Evolutionary conservation across 371 early-diverging fungal species (phyloP), one percentile per base, ranked within the genome.

Genomic region (Cokeromyces recurvatus): DNA sequence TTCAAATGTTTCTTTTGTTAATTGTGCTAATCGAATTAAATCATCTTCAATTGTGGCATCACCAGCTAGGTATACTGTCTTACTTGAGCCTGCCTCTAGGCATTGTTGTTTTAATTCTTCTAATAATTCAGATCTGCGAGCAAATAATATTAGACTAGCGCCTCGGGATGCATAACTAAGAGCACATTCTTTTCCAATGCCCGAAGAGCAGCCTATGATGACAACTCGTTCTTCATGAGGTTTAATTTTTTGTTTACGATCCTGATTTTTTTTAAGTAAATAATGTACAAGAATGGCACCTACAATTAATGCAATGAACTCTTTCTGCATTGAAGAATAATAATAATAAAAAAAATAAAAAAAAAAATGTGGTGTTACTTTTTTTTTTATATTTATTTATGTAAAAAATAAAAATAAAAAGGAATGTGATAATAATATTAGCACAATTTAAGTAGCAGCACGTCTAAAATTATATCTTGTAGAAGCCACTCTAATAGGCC

Each of bases 161-260:
- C 89, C 85, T 10, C 86, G 76, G 16, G 51, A 48, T 8, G 93
- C 90, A 63, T 90, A 92, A 31, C 71, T 59, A 0, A 84, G 65
- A 0, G 91, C 91, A 27, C 81, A 49, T 19, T 77, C 78, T 35
- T 66, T 61, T 5, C 93, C 93, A 20, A 92, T 87, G 4, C 93
- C 93, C 25, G 87, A 85, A 12, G 89, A 86, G 20, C 87, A 85
- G 0, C 92, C 93, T 14, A 91, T 62, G 42, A 92, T 78, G 2
- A 89, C 78, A 1, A 89, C 90, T 20, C 71, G 65, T 59, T 82
- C 85, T n/a, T 55, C 46, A 6, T 48, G 24, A 2, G 53, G 40
- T 14, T 53, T 37, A 10, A 71, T 12, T 19, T 32, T 46, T 1
- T 23, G 35, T 39, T 32, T 47, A 7, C 57, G 57, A 12, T 43